These are phyloP conservation scores for Pyrus betulifolia DNA, from an alignment of 306 rosid genomes.

Conservation along the genomic window DNA sequence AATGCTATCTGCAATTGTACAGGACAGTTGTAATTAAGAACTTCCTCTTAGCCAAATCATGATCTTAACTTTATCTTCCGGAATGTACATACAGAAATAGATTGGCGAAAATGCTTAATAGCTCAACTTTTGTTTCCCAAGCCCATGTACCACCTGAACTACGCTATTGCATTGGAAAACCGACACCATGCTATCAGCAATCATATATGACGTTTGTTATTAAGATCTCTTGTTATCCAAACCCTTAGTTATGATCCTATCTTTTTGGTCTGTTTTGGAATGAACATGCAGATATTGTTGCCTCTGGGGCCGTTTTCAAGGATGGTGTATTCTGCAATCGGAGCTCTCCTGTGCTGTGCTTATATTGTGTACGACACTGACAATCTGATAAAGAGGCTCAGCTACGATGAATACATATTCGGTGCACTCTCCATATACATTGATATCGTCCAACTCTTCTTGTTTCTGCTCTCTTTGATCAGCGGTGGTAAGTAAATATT, in stretches of 20 bases:
- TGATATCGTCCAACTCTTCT: constrained; percentile 19
- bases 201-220: background rate
- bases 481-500: background rate
- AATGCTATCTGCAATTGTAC: too few relatives aligned
- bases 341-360: constrained; percentile 11
- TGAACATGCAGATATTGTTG: constrained; percentile 5
- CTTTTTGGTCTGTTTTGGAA: background rate
- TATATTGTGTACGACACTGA: constrained; percentile 23
- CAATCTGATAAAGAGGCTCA: constrained; percentile 23
- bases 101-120: background rate
- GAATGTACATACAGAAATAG: background rate
- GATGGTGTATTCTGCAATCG: constrained; percentile 14
- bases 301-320: constrained; percentile 19
- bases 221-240: background rate
- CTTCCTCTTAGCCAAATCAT: background rate
- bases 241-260: background rate
- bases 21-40: background rate
- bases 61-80: background rate
- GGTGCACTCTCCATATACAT: constrained; percentile 19
- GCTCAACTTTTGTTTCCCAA: too few relatives aligned
- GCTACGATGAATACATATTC: constrained; percentile 27
- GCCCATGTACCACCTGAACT: background rate
- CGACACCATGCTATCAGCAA: background rate
- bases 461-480: constrained; percentile 7
- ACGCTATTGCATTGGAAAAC: background rate